A percentile compares a stretch with the other conserved stretches of the same genome.
phyloP scores from a whole-genome alignment of 1,139 yeast species.

The Diutina catenulata region DNA sequence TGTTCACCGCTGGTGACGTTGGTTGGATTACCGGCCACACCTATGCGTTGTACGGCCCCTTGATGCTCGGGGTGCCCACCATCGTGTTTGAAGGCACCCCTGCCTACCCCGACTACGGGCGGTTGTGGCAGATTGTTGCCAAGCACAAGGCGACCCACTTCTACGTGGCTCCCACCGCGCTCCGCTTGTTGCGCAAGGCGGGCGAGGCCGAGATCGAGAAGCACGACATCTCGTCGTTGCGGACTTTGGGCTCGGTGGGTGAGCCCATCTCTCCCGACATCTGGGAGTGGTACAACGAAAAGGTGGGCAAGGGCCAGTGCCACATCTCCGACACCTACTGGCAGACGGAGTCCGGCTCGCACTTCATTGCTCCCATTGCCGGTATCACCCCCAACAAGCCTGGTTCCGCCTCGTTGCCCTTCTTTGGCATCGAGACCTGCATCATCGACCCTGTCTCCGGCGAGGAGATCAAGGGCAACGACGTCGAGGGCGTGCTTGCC shows the following conservation, averaged over 20 bases:
- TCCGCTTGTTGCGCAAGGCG: constrained; percentile 87
- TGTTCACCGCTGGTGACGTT: constrained; percentile 97
- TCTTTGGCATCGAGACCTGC: constrained; percentile 86
- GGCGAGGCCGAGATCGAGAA: constrained; percentile 78
- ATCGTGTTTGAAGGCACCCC: constrained; percentile 97
- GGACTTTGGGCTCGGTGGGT: constrained; percentile 96
- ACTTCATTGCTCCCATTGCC: constrained; percentile 89
- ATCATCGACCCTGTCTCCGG: constrained; percentile 92
- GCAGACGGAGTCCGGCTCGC: constrained; percentile 98
- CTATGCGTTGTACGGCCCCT: constrained; percentile 90
- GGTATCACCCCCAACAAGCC: constrained; percentile 95
- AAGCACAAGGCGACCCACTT: constrained; percentile 92
- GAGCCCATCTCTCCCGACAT: constrained; percentile 97
- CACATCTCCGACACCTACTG: constrained; percentile 91
- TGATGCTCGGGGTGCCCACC: constrained; percentile 79
- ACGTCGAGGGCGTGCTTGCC: constrained; percentile 94
- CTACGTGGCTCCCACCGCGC: constrained; percentile 97
- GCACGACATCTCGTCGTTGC: constrained; percentile 79
- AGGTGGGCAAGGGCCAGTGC: constrained; percentile 82
- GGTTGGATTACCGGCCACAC: constrained; percentile 99
- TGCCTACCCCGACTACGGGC: constrained; percentile 90
- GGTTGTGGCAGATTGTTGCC: constrained; percentile 95
- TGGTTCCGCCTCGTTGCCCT: constrained; percentile 93
- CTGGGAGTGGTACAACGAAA: constrained; percentile 97
- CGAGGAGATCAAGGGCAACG: constrained; percentile 71